A percentile compares a stretch with the other conserved stretches of the same genome.
phyloP scores from a whole-genome alignment of 495 filamentous ascomycete genomes.

The Penicillium antarcticum region DNA sequence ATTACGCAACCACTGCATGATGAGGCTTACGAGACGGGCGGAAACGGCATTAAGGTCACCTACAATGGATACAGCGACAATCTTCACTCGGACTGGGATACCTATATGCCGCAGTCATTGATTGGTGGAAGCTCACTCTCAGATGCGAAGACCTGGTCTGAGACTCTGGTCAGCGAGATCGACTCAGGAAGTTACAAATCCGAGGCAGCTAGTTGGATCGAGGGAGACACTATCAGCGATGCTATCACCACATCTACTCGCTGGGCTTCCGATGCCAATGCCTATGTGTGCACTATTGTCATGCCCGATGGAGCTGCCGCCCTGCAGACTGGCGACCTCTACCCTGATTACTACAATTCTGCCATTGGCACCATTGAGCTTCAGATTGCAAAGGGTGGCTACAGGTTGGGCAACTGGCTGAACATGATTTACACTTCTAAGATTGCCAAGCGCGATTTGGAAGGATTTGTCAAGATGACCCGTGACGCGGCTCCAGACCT shows the following conservation, averaged over 20 bases:
- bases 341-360: conserved; percentile 49
- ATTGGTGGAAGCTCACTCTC: conserved; percentile 38
- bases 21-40: conserved; percentile 54
- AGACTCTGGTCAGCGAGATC: conserved; percentile 37
- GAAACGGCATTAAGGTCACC: conserved; percentile 56
- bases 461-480: not conserved
- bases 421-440: conserved; percentile 19
- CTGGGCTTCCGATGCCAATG: conserved; percentile 59
- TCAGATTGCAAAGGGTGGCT: conserved; percentile 74
- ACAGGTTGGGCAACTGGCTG: conserved; percentile 50
- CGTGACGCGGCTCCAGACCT: conserved; percentile 4
- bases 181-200: conserved; percentile 45
- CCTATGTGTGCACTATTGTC: conserved; percentile 53
- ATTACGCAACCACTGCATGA: conserved; percentile 63
- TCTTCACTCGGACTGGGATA: conserved; percentile 64
- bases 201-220: conserved; percentile 44
- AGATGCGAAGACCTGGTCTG: conserved; percentile 32
- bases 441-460: conserved; percentile 15
- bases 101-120: conserved; percentile 55
- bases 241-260: conserved; percentile 34
- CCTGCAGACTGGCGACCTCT: conserved; percentile 29
- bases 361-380: conserved; percentile 62
- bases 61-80: conserved; percentile 54
- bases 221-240: conserved; percentile 39
- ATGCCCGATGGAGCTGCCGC: conserved; percentile 31